Conservation (phyloP, 805 yeast species). For the Pichia californica region DNA sequence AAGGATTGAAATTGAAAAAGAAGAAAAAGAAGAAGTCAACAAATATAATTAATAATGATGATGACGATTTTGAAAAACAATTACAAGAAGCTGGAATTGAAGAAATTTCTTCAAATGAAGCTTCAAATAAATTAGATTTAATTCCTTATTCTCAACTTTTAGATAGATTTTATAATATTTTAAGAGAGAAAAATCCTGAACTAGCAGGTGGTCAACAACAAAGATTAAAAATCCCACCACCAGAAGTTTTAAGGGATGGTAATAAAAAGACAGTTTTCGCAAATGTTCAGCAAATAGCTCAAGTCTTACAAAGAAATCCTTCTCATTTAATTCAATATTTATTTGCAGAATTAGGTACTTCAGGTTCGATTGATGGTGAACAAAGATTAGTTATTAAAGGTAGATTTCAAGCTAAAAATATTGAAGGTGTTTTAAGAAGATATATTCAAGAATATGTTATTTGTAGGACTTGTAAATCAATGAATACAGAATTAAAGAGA, state of each 20-base stretch:
- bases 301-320: conserved; percentile 90
- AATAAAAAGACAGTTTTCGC: conserved; percentile 93
- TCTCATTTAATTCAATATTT: conserved; percentile 95
- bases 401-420: conserved; percentile 95
- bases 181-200: conserved; percentile 94
- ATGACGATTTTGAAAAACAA: conserved; percentile 81
- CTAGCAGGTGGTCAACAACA: conserved; percentile 95
- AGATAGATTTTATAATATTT: conserved; percentile 76
- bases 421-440: conserved; percentile 93
- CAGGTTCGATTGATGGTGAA: conserved; percentile 98
- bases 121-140: conserved; percentile 47
- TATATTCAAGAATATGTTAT: conserved; percentile 96
- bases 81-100: conserved; percentile 85
- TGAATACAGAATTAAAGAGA: conserved; percentile 92
- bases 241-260: conserved; percentile 95
- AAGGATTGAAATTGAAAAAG: conserved; percentile 61
- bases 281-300: conserved; percentile 90
- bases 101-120: conserved; percentile 31
- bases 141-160: conserved; percentile 67
- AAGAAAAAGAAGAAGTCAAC: conserved; percentile 80
- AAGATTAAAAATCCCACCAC: conserved; percentile 96
- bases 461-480: conserved; percentile 97
- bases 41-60: conserved; percentile 50
- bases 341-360: conserved; percentile 98
- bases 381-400: conserved; percentile 96